Evolutionary conservation across 441 rosid species (phyloP), one percentile per base, ranked within the genome.

Genomic region (Syzygium syzygioides): DNA sequence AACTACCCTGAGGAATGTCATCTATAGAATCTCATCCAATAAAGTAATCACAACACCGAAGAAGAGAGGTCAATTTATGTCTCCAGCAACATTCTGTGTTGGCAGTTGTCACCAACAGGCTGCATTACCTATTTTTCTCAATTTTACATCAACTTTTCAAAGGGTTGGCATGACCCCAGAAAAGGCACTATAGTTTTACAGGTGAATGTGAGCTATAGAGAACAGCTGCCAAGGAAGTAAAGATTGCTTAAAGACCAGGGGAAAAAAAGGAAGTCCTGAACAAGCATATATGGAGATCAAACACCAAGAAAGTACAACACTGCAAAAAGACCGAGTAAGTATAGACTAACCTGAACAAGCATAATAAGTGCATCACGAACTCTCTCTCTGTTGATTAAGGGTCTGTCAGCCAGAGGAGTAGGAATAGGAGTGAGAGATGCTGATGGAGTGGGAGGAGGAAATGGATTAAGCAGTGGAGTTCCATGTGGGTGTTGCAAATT

Each of bases 391-490:
- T 85, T 92, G 89, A 95, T 93, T 71, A 91, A 54, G 89, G 92
- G 90, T 86, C 89, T 30, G 66, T 85, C 89, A 55, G 86, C 91
- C 52, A 87, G 55, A 37, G 91, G 86, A 76, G 91, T 52, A 50
- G 93, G 89, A 85, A 79, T 88, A 54, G 96, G 96, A 66, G 95
- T 92, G 37, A 95, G 94, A 88, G 97, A 94, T 48, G 93, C 93
- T 28, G 98, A 96, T 87, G 96, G 96, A 84, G 89, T 89, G 37
- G 97, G 96, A 54, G 98, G 98, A 57, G 96, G 97, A 88, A 96
- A 95, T 56, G 96, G 97, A 89, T 96, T 95, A 91, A 94, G 97
- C 93, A 96, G 48, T 62, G 96, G 96, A 60, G 94, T 90, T 71
- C 97, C 96, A 87, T 94, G 92, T 23, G 95, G 94, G 45, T 95